phyloP scores from a whole-genome alignment of 192 early-diverging fungal species.

The Linnemannia hyalina region DNA sequence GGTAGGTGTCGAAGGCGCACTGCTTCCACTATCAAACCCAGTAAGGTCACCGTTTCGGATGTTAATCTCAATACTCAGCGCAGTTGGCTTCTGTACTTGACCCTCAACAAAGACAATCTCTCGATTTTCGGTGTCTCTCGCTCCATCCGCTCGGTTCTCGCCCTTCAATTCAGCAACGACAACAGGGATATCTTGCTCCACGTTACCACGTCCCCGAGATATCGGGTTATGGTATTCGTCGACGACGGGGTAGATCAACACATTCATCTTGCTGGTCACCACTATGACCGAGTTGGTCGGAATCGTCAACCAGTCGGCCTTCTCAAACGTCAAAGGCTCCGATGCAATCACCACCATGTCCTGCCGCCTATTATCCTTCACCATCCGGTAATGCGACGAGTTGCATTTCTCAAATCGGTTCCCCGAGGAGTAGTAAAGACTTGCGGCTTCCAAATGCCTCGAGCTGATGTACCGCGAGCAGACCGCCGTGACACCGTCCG shows the following conservation, averaged over 20 bases:
- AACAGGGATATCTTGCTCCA: neutral
- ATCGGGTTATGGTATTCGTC: constrained; percentile 67
- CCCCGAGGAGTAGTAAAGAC: constrained; percentile 81
- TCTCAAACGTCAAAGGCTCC: constrained; percentile 85
- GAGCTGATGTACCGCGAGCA: constrained; percentile 84
- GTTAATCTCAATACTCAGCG: neutral
- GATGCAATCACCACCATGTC: constrained; percentile 85
- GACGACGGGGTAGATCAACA: constrained; percentile 76
- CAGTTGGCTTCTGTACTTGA: neutral
- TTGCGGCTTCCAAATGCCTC: constrained; percentile 70
- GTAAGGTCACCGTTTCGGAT: neutral
- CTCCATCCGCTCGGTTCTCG: neutral
- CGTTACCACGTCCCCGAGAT: neutral
- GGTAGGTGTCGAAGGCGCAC: constrained; percentile 3
- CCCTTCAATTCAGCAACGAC: neutral
- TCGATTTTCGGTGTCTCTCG: constrained; percentile 1
- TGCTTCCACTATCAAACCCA: neutral
- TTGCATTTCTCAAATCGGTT: constrained; percentile 72
- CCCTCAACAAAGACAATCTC: constrained; percentile 1
- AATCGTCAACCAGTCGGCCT: constrained; percentile 81
- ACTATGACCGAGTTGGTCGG: constrained; percentile 81
- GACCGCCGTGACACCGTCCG: constrained; percentile 78
- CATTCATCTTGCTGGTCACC: constrained; percentile 79
- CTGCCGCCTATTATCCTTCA: constrained; percentile 71
- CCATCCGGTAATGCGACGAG: constrained; percentile 78